Conservation (phyloP, 176 grass and related monocot genomes). For the Alopecurus myosuroides region DNA sequence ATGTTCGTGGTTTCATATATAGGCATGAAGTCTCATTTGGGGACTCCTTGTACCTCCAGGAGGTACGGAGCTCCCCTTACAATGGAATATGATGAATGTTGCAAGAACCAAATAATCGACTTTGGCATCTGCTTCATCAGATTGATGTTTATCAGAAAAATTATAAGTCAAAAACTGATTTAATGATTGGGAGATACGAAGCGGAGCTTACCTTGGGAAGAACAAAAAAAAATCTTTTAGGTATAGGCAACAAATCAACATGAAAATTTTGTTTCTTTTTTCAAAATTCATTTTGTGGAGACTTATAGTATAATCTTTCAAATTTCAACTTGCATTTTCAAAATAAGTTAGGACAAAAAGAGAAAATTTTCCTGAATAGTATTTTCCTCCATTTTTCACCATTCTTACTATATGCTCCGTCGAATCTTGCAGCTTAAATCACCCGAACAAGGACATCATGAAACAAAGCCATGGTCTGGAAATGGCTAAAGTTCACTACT, state of each 20-base stretch:
- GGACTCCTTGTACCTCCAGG: constrained; percentile 94
- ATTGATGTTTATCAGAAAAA: background rate
- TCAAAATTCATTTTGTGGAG: background rate
- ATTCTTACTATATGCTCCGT: too few species aligned
- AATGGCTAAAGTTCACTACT: too few species aligned
- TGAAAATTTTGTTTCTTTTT: background rate
- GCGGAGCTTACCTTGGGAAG: background rate
- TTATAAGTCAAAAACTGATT: background rate
- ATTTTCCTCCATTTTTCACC: background rate
- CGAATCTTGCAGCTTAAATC: too few species aligned
- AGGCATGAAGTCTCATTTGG: constrained; percentile 94
- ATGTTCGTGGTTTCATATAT: constrained; percentile 99
- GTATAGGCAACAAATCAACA: background rate
- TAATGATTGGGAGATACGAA: background rate
- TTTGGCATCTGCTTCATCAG: background rate
- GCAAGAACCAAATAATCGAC: background rate
- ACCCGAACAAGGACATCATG: too few species aligned
- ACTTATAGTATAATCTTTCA: background rate
- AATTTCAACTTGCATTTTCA: background rate
- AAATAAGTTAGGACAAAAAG: background rate
- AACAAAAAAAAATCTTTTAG: background rate
- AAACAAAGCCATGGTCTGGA: too few species aligned
- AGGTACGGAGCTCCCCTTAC: constrained; percentile 49
- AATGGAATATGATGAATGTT: constrained; percentile 20
- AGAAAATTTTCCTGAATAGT: background rate